Evolutionary conservation across 345 rosid genomes (phyloP), one percentile per base, ranked within the genome.

Genomic region (Citrus medica): DNA sequence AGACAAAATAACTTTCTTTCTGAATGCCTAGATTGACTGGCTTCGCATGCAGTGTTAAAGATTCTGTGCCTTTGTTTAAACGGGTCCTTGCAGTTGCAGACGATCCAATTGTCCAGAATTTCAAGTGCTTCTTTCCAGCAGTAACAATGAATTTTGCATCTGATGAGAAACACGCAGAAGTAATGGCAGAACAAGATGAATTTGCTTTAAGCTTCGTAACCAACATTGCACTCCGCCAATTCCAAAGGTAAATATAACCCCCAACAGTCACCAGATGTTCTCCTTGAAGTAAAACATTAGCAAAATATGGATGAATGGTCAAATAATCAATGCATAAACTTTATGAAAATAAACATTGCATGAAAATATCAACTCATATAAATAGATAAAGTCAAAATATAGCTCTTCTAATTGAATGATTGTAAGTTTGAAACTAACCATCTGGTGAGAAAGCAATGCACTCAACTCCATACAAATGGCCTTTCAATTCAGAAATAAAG

Each of bases 211-310:
- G 83, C 85, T 94, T 94, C 1, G 92, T 85, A 19, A 88, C 83
- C 85, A 92, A 78, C 56, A 69, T 71, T 33, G 84, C 88, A 81
- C 71, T 90, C 77, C 85, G 85, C 98, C 93, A 89, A 62, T 92
- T 93, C 98, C 97, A 94, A 27, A 94, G 87, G 81, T 89, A 90
- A 66, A 92, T 90, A 75, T 92, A 94, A 60, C 92, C 97, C 73
- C 98, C 97, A 85, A 89, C 95, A 76, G 89, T 85, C 80, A 89
- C 92, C 70, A 92, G 75, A 85, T 90, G 89, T 74, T 89, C 92
- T 62, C 98, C 97, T 93, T 70, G 27, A 75, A n/a, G 69, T 68
- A 42, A 42, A 56, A 63, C 46, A 51, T 27, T 48, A 76, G 5
- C 21, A 71, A 71, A 56, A 69, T 33, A 30, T 69, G 33, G 32